Conservation (phyloP, 202 grass and related monocot species). For the Eragrostis tef region DNA sequence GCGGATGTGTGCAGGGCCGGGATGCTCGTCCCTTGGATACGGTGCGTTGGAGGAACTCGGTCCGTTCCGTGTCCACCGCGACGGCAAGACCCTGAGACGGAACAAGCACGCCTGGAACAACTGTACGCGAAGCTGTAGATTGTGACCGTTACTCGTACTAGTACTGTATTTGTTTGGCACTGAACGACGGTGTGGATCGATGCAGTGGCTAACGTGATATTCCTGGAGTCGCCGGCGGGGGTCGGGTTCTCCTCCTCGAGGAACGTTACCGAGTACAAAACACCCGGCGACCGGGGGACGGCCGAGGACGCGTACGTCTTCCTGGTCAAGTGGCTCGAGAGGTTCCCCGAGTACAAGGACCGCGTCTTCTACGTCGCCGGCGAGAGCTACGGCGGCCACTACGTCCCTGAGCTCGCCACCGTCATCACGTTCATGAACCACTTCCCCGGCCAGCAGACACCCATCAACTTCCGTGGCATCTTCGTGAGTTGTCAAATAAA, state of each 20-base stretch:
- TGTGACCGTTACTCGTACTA: too few species aligned
- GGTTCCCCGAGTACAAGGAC: conserved; percentile 73
- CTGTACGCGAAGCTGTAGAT: conserved; percentile 44
- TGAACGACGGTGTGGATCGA: too few species aligned
- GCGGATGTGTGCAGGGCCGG: too few species aligned
- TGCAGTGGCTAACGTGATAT: conserved; percentile 78
- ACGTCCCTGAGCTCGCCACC: conserved; percentile 64
- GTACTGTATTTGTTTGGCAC: too few species aligned
- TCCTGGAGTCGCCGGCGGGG: conserved; percentile 71
- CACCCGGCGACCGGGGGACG: conserved; percentile 41
- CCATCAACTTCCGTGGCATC: conserved; percentile 61
- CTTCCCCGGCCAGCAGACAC: background rate
- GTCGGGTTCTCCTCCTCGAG: conserved; percentile 73
- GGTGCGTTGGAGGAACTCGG: conserved; percentile 66
- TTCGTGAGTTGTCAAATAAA: too few species aligned
- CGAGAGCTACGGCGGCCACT: conserved; percentile 82
- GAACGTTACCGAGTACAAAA: conserved; percentile 34
- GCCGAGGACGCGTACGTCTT: conserved; percentile 63
- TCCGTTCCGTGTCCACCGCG: conserved; percentile 61
- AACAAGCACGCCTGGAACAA: conserved; percentile 68
- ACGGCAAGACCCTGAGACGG: conserved; percentile 56
- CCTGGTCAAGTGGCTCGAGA: conserved; percentile 68
- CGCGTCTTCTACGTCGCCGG: conserved; percentile 68
- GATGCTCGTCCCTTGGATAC: conserved; percentile 56
- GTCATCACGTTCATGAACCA: conserved; percentile 32